phyloP scores from a whole-genome alignment of 495 filamentous ascomycete genomes.

The Extremus antarcticus region DNA sequence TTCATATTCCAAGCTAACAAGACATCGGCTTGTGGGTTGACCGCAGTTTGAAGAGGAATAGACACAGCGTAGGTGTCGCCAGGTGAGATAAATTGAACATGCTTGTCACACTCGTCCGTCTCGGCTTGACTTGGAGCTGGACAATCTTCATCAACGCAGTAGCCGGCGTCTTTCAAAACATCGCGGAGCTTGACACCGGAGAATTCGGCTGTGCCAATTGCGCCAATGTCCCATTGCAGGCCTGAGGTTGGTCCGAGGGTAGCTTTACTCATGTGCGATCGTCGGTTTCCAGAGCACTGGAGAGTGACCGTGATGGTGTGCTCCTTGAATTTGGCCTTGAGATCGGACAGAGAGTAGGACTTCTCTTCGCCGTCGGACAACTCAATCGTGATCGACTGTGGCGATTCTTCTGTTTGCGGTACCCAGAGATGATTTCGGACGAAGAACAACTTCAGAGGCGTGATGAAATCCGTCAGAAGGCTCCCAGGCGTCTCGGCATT shows the following conservation, averaged over 20 bases:
- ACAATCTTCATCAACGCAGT: constrained; percentile 23
- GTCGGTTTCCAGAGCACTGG: constrained; percentile 52
- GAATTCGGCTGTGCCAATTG: constrained; percentile 51
- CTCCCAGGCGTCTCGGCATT: constrained; percentile 45
- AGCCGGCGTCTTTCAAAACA: constrained; percentile 44
- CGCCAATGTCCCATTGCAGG: constrained; percentile 49
- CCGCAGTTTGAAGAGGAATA: constrained; percentile 45
- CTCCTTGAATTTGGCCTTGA: constrained; percentile 40
- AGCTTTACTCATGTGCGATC: constrained; percentile 48
- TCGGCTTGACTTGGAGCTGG: background rate
- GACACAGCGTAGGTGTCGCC: constrained; percentile 50
- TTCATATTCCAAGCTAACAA: constrained; percentile 44
- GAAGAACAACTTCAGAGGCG: constrained; percentile 46
- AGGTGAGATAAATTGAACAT: constrained; percentile 45
- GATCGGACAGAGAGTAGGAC: constrained; percentile 42
- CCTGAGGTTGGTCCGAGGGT: constrained; percentile 40
- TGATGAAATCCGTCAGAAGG: constrained; percentile 33
- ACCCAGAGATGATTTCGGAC: constrained; percentile 56
- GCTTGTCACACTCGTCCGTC: constrained; percentile 28
- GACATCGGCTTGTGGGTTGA: constrained; percentile 47
- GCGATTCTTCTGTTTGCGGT: constrained; percentile 33
- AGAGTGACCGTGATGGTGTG: constrained; percentile 47
- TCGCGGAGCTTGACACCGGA: constrained; percentile 48
- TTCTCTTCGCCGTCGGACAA: constrained; percentile 42
- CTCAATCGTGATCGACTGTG: constrained; percentile 42